Base-by-base conservation (phyloP, 1,284 basidiomycete species). In the Malassezia nana region DNA sequence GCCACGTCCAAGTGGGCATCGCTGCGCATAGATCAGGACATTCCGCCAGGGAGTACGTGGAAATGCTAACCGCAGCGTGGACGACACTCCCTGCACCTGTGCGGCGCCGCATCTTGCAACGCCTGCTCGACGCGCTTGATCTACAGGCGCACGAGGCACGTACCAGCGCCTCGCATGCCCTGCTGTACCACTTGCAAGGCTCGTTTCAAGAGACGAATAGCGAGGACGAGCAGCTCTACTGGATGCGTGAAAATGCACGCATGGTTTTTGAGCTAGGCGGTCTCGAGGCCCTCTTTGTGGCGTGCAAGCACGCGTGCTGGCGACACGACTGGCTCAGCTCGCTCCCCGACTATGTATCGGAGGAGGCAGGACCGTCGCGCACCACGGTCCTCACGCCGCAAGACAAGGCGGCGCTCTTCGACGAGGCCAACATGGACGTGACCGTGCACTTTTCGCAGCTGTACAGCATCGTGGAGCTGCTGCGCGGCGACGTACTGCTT, bases 241-340 rank as follows among this genome's bases (percentile, higher is more conserved):
- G 90, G 86, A 87, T 98, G 63, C 85, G 89, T 57, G 86, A 92
- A 75, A 96, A 96, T 70, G 87, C 87, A 67, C 87, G 86, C 69
- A 79, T 87, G 29, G 84, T 96, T 2, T 81, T 90, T 50, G 79
- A 80, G 22, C 84, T 85, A 0, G 89, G 94, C 70, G 92, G 91
- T 15, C 76, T 95, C 10, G 83, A 82, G 62, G 82, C 81, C 50
- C 84, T 95, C 28, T 82, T 92, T 18, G 83, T 87, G 65, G 89
- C 89, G 8, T 81, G 94, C 76, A 90, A 89, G 75, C 86, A 89
- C 55, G 89, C 90, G 1, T 84, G 84, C 57, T 83, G 83, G 46
- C 87, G 91, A 67, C 90, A 95, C 69, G 88, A 90, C 74, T 76
- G 62, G 49, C 52, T 72, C 28, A 71, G 65, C 52, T 60, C 65